Evolutionary conservation across 768 basidiomycete species (phyloP), one percentile per base, ranked within the genome.

Genomic region (Pleurotus platypus): DNA sequence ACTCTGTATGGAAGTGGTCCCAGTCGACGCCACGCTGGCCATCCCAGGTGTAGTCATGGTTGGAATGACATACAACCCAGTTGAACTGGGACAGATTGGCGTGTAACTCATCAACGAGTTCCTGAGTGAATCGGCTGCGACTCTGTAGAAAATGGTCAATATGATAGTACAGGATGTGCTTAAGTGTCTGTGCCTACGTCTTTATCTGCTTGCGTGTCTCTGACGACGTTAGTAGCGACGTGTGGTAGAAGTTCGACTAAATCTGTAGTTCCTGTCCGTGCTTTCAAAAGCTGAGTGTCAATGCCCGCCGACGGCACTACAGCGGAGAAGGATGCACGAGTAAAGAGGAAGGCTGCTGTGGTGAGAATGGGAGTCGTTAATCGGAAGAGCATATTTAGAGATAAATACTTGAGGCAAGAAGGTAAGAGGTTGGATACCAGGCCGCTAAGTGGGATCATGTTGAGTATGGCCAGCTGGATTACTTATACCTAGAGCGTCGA

Each of bases 11-110:
- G 20, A 20, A 20, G 55, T 62, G 61, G 16, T 35, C 45, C 61
- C 61, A 60, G 18, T 60, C 61, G 8, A 57, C 56, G 18, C 60
- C 60, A 35, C 53, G 39, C 7, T 24, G 51, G 42, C 61, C 61
- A 45, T 60, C 61, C n/a, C 37, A 62, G 20, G 60, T 42, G 45
- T 50, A 47, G 11, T 20, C 22, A 45, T 61, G 60, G 6, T 59
- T 30, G 18, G 59, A 55, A 24, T 62, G 60, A 38, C 61, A 62
- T 22, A 56, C 39, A 13, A 62, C 45, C 27, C 45, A 57, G 50
- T 62, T 62, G 59, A 62, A 62, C 16, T 46, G 20, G 20, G 59
- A 42, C 30, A 60, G 22, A 18, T 55, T 13, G 16, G 46, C 12
- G 8, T 26, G 38, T 26, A 55, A 18, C 18, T 51, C 8, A n/a